Evolutionary conservation across 148 eudicot genomes (phyloP), one percentile per base, ranked within the genome.

Genomic region (Silene conica): DNA sequence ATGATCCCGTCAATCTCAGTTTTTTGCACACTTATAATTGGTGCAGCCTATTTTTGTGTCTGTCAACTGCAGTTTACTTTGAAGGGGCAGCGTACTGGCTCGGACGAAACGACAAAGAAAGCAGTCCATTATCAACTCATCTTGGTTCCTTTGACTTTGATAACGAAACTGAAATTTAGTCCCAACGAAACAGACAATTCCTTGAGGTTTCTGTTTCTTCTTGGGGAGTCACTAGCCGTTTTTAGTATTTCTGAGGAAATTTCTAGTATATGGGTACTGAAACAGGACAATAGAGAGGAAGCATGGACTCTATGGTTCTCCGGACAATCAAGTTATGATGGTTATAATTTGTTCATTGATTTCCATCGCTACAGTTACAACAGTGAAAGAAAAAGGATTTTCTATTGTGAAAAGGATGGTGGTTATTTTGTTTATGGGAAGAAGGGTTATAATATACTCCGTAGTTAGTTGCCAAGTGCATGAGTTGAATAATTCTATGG

Each of bases 141-240:
- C 74, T 72, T 20, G 52, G 20, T 34, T 72, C 66, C 19, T 23
- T 59, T 41, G 38, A 72, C 28, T 72, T 59, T 21, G 21, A 59
- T 58, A 8, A 8, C 34, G 74, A 72, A 59, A 21, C 34, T 72
- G 23, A 52, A 54, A 0, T 15, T 43, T 45, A 3, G 57, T 22
- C 1, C 1, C 2, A 22, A 23, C 1, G 38, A 15, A 15, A 23
- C 16, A 14, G 5, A 12, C 1, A n/a, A n/a, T n/a, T 11, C 18
- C 2, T 11, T 22, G 3, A 14, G 65, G 65, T 45, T 61, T 60
- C 31, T 73, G 7, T 43, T 59, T 8, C 12, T 19, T 21, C 56
- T 60, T 20, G 31, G 31, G 14, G 57, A 62, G 5, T 62, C 43
- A 0, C 6, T 60, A 12, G 56, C 58, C 0, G 8, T 60, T 46